phyloP scores from a whole-genome alignment of 1,284 basidiomycete genomes.

The Psilocybe mexicana region DNA sequence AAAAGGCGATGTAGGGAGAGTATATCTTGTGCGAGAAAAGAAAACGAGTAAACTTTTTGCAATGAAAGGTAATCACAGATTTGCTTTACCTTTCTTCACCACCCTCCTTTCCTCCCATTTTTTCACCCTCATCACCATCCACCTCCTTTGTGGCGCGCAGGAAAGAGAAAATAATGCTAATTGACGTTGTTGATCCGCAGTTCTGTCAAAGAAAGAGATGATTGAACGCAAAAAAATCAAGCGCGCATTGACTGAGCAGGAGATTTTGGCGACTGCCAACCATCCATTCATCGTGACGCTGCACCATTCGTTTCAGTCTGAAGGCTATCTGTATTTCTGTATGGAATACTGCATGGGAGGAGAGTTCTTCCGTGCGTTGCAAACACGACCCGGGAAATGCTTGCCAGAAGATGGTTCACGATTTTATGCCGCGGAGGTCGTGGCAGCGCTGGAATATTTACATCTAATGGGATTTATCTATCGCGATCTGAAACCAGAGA shows the following conservation, averaged over 20 bases:
- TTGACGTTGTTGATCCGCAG: slow-evolving; percentile 50
- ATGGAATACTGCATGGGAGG: slow-evolving; percentile 99
- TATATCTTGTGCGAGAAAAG: slow-evolving; percentile 95
- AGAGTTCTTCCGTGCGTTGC: slow-evolving; percentile 97
- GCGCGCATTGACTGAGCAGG: slow-evolving; percentile 93
- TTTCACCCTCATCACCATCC: slow-evolving; percentile 8
- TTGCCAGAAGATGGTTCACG: slow-evolving; percentile 92
- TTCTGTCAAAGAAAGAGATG: slow-evolving; percentile 97
- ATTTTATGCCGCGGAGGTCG: slow-evolving; percentile 99
- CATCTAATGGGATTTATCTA: slow-evolving; percentile 99
- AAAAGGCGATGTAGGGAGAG: slow-evolving; percentile 95
- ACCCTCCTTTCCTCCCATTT: slow-evolving; percentile 9
- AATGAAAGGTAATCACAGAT: slow-evolving; percentile 82
- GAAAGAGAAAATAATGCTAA: slow-evolving; percentile 24
- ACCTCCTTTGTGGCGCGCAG: slow-evolving; percentile 29
- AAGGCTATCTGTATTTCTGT: slow-evolving; percentile 95
- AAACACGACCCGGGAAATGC: slow-evolving; percentile 94
- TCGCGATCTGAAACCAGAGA: slow-evolving; percentile 98
- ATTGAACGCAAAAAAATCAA: slow-evolving; percentile 98
- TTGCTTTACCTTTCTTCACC: slow-evolving; percentile 21
- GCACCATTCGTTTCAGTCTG: slow-evolving; percentile 98
- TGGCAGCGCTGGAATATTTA: slow-evolving; percentile 96
- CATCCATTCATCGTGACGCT: slow-evolving; percentile 98
- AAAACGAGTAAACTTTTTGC: slow-evolving; percentile 91
- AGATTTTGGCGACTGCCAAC: slow-evolving; percentile 94